Evolutionary conservation across 1,139 yeast species (phyloP), one percentile per base, ranked within the genome.

Genomic region (Pneumocystis sp.): DNA sequence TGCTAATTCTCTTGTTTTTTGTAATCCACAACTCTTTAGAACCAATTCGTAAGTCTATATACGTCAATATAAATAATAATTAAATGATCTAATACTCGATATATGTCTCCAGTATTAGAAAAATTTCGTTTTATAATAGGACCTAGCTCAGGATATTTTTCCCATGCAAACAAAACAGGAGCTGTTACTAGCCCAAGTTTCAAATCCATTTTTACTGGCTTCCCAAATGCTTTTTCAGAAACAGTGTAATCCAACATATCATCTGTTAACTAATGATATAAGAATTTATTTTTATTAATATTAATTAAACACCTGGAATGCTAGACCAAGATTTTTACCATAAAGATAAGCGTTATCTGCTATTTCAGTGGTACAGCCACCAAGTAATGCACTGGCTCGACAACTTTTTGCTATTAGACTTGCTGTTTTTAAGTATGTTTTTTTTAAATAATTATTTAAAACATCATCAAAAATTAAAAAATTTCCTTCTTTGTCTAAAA

Each of bases 171-270:
- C 66, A 93, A 78, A 3, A 93, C 91, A 1, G 99, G 99, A 0
- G 97, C 97, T 0, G 99, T 93, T 1, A 97, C 97, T 69, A 93
- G 81, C 0, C 99, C 99, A 63, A 93, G 80, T 74, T 91, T 85
- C 71, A 93, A 81, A 76, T 93, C 98, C 1, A 97, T 97, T 34
- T 69, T 69, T 31, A 96, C 86, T 15, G 98, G 98, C 75, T 93
- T 93, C 59, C 98, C 98, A 67, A 93, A 78, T 64, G 87, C 83
- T 44, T 82, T 82, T 42, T 89, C 90, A 59, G 93, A 84, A 29
- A 89, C 85, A 0, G 97, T 89, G 74, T 89, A 93, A 76, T 93
- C 99, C 70, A 95, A 81, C 86, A 91, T 86, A 75, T 93, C 99
- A 76, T 93, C 98, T 37, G 95, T 96, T 67, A 93, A 82, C 64